These are phyloP conservation scores for Musa itinerans DNA, from an alignment of 176 grass and related monocot genomes.

Conservation along the genomic window DNA sequence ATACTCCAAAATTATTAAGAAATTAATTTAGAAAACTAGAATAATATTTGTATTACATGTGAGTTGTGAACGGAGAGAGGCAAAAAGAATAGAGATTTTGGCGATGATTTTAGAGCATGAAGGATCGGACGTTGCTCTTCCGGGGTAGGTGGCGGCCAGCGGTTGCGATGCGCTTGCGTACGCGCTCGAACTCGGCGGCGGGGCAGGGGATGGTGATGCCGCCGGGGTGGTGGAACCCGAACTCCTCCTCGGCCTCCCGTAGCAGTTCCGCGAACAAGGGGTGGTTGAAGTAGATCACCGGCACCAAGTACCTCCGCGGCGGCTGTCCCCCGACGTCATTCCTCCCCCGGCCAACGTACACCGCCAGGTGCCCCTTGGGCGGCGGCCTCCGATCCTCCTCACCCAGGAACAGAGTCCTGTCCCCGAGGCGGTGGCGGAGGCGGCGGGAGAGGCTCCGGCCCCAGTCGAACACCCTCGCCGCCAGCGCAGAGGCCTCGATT, in stretches of 20 bases:
- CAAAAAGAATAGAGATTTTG: neutral
- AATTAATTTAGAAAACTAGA: no score
- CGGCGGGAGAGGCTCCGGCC: neutral
- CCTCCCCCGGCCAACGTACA: neutral
- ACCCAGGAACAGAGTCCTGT: neutral
- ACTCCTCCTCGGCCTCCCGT: slow-evolving; percentile 3
- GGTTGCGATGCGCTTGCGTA: neutral
- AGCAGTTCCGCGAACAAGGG: slow-evolving; percentile 5
- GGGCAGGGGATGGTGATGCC: slow-evolving; percentile 15
- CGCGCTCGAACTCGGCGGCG: slow-evolving; percentile 1
- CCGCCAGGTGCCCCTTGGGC: slow-evolving; percentile 7
- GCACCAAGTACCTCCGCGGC: slow-evolving; percentile 3
- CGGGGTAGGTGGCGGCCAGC: neutral
- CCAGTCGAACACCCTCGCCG: neutral
- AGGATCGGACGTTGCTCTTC: neutral
- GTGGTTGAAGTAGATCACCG: slow-evolving; percentile 13
- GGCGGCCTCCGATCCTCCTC: neutral
- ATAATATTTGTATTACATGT: no score
- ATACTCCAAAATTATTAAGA: no score
- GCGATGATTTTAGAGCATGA: neutral
- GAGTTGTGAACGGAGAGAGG: neutral
- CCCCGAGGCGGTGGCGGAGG: neutral
- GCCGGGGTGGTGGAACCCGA: slow-evolving; percentile 2
- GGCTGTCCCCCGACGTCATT: neutral
- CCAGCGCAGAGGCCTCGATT: neutral